A percentile compares a stretch with the other conserved stretches of the same genome.
phyloP scores from a whole-genome alignment of 179 eudicot species.

The Sideroxylon spinosum region DNA sequence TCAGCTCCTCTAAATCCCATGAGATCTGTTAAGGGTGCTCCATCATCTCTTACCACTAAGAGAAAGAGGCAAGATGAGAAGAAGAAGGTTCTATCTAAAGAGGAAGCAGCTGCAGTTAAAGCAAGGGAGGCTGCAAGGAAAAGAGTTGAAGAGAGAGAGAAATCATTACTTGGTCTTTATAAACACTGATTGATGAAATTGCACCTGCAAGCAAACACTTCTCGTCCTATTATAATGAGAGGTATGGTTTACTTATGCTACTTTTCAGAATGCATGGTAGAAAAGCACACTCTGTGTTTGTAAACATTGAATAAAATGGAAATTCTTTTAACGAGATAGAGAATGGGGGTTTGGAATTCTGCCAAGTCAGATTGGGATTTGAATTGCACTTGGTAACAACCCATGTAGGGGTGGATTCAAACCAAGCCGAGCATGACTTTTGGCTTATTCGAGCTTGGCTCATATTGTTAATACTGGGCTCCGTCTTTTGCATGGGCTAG shows the following conservation, averaged over 20 bases:
- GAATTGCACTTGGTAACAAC: too few relatives aligned
- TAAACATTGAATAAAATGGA: too few relatives aligned
- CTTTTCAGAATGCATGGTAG: neutral
- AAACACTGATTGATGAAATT: conserved; percentile 32
- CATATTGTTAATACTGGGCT: too few relatives aligned
- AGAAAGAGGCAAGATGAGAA: conserved; percentile 60
- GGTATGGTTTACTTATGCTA: neutral
- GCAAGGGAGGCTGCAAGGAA: conserved; percentile 96
- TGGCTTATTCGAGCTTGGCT: too few relatives aligned
- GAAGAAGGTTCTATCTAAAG: conserved; percentile 61
- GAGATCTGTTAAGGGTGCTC: conserved; percentile 65
- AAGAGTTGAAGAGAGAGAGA: conserved; percentile 86
- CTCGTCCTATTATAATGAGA: neutral
- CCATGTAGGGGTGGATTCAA: too few relatives aligned
- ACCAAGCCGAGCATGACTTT: too few relatives aligned
- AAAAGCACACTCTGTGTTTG: neutral
- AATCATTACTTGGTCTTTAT: conserved; percentile 74
- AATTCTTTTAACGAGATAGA: too few relatives aligned
- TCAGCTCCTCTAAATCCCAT: conserved; percentile 56
- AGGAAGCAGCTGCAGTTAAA: conserved; percentile 82
- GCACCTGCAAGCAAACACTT: neutral
- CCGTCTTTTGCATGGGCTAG: too few relatives aligned
- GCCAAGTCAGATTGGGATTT: too few relatives aligned
- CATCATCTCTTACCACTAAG: conserved; percentile 69
- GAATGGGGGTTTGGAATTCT: too few relatives aligned